Base-by-base conservation (phyloP, 2,329 filamentous ascomycete species). In the Fusarium haematococcum region DNA sequence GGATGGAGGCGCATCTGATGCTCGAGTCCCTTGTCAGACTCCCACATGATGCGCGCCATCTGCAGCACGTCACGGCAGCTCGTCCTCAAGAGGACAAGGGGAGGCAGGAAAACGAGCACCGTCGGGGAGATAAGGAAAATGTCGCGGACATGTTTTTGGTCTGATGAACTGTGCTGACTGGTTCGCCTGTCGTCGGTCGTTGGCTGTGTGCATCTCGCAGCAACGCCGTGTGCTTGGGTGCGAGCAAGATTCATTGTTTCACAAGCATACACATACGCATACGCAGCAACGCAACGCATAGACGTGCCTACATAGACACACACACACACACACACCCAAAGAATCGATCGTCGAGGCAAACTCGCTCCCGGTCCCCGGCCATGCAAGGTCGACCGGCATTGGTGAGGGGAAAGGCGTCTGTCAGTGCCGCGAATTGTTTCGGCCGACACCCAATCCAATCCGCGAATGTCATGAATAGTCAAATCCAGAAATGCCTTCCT, bases 1-100 rank as follows among this genome's bases (percentile, higher is more conserved):
- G 60, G 56, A 66, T 37, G 65, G 37, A 45, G 48, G 48, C 50
- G 43, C 20, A 52, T 67, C 20, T 56, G 45, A 41, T 69, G 33
- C 27, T 60, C 23, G 18, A 69, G 39, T 71, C 37, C 62, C 70
- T 76, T 70, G 63, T 71, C 62, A 43, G 33, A 50, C 67, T 75
- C 45, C 65, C 74, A 73, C 73, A 75, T 75, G 72, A 77, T 77
- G 67, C 67, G 70, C 69, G 68, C 73, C 73, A 70, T 74, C 67
- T 77, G 68, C 59, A 71, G 68, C 63, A 68, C 59, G 67, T 68
- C 60, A 70, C 50, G 69, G 67, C 37, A 70, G 45, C 65, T 65
- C 62, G 30, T 68, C 56, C 54, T 68, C 61, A 67, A 68, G 65
- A 65, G 54, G 65, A 57, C 39, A 30, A 65, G 57, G 18, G 32